Base-by-base conservation (phyloP, 805 yeast genomes). In the Zygosaccharomyces rouxii region DNA sequence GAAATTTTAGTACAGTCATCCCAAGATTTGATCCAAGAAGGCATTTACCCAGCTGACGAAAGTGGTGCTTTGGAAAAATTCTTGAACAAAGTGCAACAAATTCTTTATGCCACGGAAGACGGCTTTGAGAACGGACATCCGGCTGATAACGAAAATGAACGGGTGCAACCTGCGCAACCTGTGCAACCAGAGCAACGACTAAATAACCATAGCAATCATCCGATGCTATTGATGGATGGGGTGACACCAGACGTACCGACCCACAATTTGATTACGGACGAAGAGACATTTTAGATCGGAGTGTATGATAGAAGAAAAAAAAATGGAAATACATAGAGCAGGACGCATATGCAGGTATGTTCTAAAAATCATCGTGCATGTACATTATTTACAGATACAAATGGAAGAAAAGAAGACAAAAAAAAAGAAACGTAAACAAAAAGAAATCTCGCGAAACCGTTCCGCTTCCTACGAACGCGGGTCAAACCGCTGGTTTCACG, bases 71-170 rank as follows among this genome's bases (percentile, higher is more conserved):
- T 72, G 45, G 69, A 64, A 44, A 79, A 71, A 47, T 66, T 80
- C 26, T 55, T 83, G 23, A 71, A 77, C 21, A 82, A 85, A 59
- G 77, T 92, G 26, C 92, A 87, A 65, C 81, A 78, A 28, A 86
- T 88, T 10, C 69, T 90, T 54, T 90, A 87, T 58, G 78, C 84
- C 5, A 85, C 95, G 0, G 89, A 86, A 47, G 95, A 86, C 54
- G 95, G 96, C 0, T 89, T 89, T 61, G 85, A 82, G 58, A 74
- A 83, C n/a, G 71, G 67, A 29, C 72, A 66, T 19, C 28, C 35
- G 18, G 30, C 11, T 29, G 49, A 35, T 28, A 35, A 29, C 11
- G 47, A 41, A 1, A 16, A 38, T 33, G 47, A 28, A 7, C 35
- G 30, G n/a, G 35, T 29, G 14, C 38, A 47, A n/a, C n/a, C n/a